These are phyloP conservation scores for Eucalyptus erythrocorys DNA, from an alignment of 345 rosid genomes.

Conservation along the genomic window DNA sequence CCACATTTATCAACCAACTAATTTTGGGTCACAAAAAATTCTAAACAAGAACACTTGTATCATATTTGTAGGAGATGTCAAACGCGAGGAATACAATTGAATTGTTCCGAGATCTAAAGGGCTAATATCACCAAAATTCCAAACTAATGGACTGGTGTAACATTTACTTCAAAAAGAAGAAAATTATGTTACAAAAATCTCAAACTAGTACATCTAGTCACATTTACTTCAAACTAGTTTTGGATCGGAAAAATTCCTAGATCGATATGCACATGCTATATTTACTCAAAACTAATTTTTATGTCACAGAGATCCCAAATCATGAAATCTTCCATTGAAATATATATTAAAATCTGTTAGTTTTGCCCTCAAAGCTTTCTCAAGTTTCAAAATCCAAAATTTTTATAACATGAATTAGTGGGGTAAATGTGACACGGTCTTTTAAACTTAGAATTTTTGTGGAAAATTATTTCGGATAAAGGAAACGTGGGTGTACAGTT, in stretches of 20 bases:
- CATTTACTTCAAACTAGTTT: neutral
- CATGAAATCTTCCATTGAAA: neutral
- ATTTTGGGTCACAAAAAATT: too few species aligned
- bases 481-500: neutral
- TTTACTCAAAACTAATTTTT: neutral
- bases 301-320: neutral
- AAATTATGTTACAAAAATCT: neutral
- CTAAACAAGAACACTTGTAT: too few species aligned
- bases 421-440: neutral
- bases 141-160: neutral
- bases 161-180: neutral
- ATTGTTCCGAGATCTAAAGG: neutral
- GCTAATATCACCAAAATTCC: neutral
- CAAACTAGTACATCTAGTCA: neutral
- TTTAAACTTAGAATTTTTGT: neutral
- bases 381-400: neutral
- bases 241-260: neutral
- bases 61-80: neutral
- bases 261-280: rapidly evolving
- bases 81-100: neutral
- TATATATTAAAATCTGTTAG: neutral
- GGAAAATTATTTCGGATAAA: neutral
- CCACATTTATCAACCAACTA: neutral
- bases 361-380: neutral
- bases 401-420: neutral